Evolutionary conservation across 306 rosid species (phyloP).

Genomic region (Datisca glomerata): DNA sequence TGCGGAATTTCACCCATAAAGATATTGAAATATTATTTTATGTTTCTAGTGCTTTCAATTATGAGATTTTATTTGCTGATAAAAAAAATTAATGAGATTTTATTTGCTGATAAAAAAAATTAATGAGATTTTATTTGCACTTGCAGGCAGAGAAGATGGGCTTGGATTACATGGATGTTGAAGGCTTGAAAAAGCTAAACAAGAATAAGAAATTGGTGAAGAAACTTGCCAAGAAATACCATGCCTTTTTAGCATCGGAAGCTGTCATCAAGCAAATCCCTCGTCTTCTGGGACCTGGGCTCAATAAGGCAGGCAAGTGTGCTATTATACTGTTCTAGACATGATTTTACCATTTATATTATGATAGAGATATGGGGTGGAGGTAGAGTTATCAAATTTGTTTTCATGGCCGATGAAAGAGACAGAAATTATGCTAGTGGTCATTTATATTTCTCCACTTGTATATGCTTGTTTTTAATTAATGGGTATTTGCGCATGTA

Average conservation of each 20-base stretch:
- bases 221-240: constrained; percentile 69
- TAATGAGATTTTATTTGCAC: not conserved
- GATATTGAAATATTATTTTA: too few relatives aligned
- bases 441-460: too few relatives aligned
- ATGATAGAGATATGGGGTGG: too few relatives aligned
- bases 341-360: too few relatives aligned
- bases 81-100: not conserved
- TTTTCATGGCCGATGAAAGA: too few relatives aligned
- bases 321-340: not conserved
- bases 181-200: constrained; percentile 66
- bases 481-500: too few relatives aligned
- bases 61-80: too few relatives aligned
- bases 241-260: constrained; percentile 85
- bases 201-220: constrained; percentile 76
- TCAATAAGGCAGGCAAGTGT: constrained; percentile 80
- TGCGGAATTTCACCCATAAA: too few relatives aligned
- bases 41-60: too few relatives aligned
- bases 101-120: not conserved
- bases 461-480: too few relatives aligned
- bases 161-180: constrained; percentile 75
- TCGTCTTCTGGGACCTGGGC: constrained; percentile 85
- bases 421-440: too few relatives aligned
- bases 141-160: constrained; percentile 71
- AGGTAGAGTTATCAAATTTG: too few relatives aligned
- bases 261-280: constrained; percentile 88